These are phyloP conservation scores for Centella asiatica DNA, from an alignment of 129 eudicot species.

Conservation along the genomic window DNA sequence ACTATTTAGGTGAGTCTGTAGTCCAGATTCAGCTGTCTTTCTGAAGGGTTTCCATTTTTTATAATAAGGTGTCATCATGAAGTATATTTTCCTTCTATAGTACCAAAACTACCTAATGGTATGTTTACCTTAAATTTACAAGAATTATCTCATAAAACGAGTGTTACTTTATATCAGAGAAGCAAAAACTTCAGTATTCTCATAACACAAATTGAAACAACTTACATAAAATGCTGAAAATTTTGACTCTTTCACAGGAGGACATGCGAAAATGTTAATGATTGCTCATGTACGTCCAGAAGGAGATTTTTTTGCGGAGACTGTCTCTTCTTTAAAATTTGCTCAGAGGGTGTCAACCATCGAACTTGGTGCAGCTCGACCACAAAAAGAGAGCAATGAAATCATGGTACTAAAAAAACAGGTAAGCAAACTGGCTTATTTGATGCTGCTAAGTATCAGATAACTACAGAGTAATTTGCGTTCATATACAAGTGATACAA, in stretches of 20 bases:
- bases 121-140: too few species aligned
- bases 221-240: constrained; percentile 1
- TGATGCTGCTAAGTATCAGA: too few species aligned
- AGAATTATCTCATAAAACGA: too few species aligned
- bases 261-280: constrained; percentile 78
- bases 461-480: too few species aligned
- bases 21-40: neutral
- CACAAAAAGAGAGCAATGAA: constrained; percentile 65
- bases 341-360: constrained; percentile 82
- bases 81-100: neutral
- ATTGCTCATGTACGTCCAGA: constrained; percentile 91
- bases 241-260: constrained; percentile 35
- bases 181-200: too few species aligned
- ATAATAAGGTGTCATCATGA: neutral
- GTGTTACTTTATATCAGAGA: too few species aligned
- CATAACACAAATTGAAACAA: neutral
- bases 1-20: constrained; percentile 48
- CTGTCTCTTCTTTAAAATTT: constrained; percentile 71
- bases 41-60: neutral
- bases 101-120: neutral
- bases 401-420: constrained; percentile 71
- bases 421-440: constrained; percentile 20
- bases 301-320: constrained; percentile 59
- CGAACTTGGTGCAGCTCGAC: constrained; percentile 84
- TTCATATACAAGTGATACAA: neutral